Conservation (phyloP, 345 rosid genomes). For the Gossypium stocksii region DNA sequence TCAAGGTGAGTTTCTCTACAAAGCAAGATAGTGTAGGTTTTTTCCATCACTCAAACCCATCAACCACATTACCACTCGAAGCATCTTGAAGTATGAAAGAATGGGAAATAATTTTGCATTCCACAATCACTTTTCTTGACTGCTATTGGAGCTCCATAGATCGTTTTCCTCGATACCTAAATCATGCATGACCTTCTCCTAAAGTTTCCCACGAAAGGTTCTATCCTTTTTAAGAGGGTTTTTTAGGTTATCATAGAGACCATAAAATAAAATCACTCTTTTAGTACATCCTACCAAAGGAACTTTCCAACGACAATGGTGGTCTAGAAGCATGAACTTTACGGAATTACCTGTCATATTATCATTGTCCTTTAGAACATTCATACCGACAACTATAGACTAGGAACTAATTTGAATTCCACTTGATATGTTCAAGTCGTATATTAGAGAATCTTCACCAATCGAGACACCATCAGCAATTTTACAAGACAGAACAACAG, state of each 20-base stretch:
- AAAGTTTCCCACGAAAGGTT: constrained; percentile 92
- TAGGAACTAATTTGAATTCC: constrained; percentile 86
- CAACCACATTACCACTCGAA: constrained; percentile 71
- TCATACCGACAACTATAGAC: constrained; percentile 78
- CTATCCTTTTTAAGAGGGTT: constrained; percentile 51
- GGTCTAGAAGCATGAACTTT: constrained; percentile 85
- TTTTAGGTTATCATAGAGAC: constrained; percentile 95
- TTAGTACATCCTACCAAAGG: constrained; percentile 67
- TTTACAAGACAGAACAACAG: constrained; percentile 81
- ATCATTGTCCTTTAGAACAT: constrained; percentile 46
- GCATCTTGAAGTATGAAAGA: constrained; percentile 73
- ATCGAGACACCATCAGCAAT: constrained; percentile 78
- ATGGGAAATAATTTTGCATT: constrained; percentile 86
- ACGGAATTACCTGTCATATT: constrained; percentile 33
- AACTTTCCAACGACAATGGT: constrained; percentile 98
- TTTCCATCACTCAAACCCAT: constrained; percentile 68
- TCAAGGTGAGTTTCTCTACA: constrained; percentile 73
- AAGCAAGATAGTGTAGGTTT: constrained; percentile 36
- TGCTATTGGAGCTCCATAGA: constrained; percentile 54
- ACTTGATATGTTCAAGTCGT: constrained; percentile 63
- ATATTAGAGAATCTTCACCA: constrained; percentile 92
- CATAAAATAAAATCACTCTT: constrained; percentile 75
- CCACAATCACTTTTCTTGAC: constrained; percentile 84
- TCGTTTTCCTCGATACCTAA: constrained; percentile 67
- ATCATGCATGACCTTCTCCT: constrained; percentile 66